Base-by-base conservation (phyloP, 305 asterid genomes). In the Lippia alba region DNA sequence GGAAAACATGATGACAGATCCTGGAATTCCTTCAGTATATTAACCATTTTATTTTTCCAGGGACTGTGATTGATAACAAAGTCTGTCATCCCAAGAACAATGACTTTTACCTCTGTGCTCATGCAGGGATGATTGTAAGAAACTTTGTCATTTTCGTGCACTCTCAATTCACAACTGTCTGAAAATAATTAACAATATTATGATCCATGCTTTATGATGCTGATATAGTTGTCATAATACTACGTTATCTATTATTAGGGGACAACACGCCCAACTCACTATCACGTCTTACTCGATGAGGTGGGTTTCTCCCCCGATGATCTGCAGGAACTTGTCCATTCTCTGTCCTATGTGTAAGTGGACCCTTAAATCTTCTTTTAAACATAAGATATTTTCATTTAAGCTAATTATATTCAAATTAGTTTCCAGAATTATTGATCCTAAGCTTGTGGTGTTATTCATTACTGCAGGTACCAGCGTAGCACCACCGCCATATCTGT, bases 91-190 rank as follows among this genome's bases (percentile, higher is more conserved):
- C 98, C 0, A 83, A 85, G 82, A 94, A 94, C 89, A 67, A 91
- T 15, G 99, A 94, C 69, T 94, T 94, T 55, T 94, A 94, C 83
- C 19, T 90, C 71, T 94, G 99, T 57, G 96, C 98, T 8, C 98
- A 94, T 14, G 96, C 95, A 0, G 99, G 99, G 14, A 89, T 87
- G 93, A 92, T 92, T 18, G 98, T 94, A 80, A 79, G 97, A 6
- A 44, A 1, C 10, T 44, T 44, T 39, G 7, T 44, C 12, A 44
- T 11, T 7, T 36, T 36, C 9, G 2, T 4, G 41, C 41, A 36
- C 2, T 36, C 41, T 4, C 9, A 24, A 36, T 36, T 0, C 41
- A 36, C 5, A 36, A 36, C 5, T 36, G 9, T 36, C 6, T 2
- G 8, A 36, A 36, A 36, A 36, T 3, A 36, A 36, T 36, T 24